Conservation (phyloP, 148 eudicot species). For the Talinum fruticosum region DNA sequence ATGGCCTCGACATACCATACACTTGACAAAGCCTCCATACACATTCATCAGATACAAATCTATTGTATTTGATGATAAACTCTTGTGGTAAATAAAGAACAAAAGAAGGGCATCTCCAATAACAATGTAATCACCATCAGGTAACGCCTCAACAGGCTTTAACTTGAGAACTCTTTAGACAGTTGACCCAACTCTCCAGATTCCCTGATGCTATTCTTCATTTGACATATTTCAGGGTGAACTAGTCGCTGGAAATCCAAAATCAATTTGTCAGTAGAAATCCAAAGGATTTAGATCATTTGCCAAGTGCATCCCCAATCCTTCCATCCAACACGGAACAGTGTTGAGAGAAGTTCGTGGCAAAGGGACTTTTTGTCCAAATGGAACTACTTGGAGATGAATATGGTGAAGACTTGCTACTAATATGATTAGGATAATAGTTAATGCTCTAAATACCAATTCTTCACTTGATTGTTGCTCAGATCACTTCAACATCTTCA, state of each 20-base stretch:
- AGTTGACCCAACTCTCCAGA: background rate
- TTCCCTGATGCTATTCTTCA: background rate
- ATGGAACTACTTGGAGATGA: conserved; percentile 39
- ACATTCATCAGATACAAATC: background rate
- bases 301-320: background rate
- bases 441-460: background rate
- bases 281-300: background rate
- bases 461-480: conserved; percentile 35
- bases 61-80: background rate
- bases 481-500: conserved; percentile 29
- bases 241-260: background rate
- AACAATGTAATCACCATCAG: background rate
- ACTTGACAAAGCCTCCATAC: conserved; percentile 8
- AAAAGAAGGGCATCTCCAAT: background rate
- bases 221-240: conserved; percentile 7
- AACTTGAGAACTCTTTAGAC: background rate
- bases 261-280: background rate
- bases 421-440: background rate
- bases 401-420: background rate
- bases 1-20: conserved; percentile 1
- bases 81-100: background rate
- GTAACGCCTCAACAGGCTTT: background rate
- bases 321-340: background rate
- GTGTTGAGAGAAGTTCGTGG: background rate
- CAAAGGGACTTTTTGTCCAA: conserved; percentile 12